Conservation (phyloP, 176 grass and related monocot species). For the Lolium rigidum region DNA sequence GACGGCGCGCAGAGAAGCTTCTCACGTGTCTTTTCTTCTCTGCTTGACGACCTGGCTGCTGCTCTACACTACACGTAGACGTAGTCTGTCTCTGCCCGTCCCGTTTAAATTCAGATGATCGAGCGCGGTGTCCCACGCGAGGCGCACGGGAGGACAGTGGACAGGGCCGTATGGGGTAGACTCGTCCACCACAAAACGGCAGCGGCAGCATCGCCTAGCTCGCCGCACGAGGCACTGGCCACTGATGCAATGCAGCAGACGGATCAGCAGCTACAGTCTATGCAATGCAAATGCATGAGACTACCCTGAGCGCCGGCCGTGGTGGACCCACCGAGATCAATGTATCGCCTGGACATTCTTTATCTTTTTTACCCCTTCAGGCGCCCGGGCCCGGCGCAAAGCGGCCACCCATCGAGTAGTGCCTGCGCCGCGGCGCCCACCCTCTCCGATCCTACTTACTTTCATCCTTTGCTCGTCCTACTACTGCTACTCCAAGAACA, state of each 20-base stretch:
- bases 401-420: background rate
- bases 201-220: constrained; percentile 22
- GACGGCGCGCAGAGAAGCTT: constrained; percentile 47
- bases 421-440: constrained; percentile 10
- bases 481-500: too few species aligned
- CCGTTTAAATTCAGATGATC: constrained; percentile 13
- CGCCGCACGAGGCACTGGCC: constrained; percentile 39
- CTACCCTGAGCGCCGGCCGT: too few species aligned
- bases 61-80: background rate
- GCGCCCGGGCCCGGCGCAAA: constrained; percentile 43
- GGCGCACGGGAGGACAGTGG: background rate
- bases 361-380: constrained; percentile 4
- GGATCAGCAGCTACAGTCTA: constrained; percentile 36
- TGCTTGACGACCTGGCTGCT: background rate
- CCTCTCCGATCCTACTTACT: background rate
- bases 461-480: constrained; percentile 2
- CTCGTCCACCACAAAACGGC: constrained; percentile 17
- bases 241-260: constrained; percentile 18
- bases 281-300: background rate
- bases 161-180: constrained; percentile 50
- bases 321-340: constrained; percentile 34
- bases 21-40: background rate
- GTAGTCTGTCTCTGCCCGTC: background rate
- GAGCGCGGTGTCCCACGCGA: constrained; percentile 11
- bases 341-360: constrained; percentile 52